Percentiles rank a stretch among this genome's conserved stretches.
Conservation (phyloP, 192 early-diverging fungal species). For the Chytriomyces sp. region DNA sequence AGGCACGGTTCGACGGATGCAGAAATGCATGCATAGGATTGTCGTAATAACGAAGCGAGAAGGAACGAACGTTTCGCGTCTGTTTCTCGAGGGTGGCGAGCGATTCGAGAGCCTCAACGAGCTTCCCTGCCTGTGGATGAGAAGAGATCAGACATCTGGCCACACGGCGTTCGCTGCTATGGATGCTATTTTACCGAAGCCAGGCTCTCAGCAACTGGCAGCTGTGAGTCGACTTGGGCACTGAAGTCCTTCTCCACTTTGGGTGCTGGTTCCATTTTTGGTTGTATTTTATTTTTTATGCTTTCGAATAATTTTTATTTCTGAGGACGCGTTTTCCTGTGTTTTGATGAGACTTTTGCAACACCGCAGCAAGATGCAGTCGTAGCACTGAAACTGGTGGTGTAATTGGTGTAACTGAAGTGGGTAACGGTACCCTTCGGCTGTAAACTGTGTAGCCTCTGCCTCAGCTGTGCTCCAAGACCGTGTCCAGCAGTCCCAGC, state of each 20-base stretch:
- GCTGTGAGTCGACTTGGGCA: constrained; percentile 73
- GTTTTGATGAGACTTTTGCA: not conserved
- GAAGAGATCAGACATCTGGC: not conserved
- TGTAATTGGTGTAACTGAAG: not conserved
- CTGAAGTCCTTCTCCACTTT: constrained; percentile 96
- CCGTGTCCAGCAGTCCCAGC: too few species aligned
- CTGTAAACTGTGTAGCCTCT: too few species aligned
- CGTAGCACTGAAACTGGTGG: not conserved
- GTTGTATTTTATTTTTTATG: constrained; percentile 6
- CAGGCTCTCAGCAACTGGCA: constrained; percentile 78
- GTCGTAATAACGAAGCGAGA: too few species aligned
- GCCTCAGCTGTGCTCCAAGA: too few species aligned
- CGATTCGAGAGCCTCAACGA: constrained; percentile 87
- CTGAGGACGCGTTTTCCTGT: not conserved
- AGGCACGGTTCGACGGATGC: not conserved
- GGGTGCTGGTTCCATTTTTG: constrained; percentile 33
- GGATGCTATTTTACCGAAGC: constrained; percentile 57
- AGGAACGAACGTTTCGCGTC: constrained; percentile 77
- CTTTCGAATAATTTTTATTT: not conserved
- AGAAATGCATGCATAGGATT: constrained; percentile 5
- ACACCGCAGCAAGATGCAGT: not conserved
- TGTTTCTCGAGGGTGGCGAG: constrained; percentile 91
- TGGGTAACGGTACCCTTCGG: too few species aligned
- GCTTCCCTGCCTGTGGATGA: constrained; percentile 62
- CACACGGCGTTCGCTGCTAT: not conserved